phyloP scores from a whole-genome alignment of 345 rosid species.

The Citrus sp. region DNA sequence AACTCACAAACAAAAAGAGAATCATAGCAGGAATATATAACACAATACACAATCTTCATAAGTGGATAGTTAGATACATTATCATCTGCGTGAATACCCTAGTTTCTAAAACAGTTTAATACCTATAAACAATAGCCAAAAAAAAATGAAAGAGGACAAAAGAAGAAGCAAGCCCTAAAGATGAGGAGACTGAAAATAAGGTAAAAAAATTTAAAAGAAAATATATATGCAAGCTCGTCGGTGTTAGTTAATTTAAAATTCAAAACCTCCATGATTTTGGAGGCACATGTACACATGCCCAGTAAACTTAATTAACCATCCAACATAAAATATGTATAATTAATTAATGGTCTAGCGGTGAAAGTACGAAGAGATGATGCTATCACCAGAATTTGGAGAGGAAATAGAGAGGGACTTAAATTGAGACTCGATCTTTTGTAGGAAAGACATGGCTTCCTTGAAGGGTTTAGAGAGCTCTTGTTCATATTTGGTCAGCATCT shows the following conservation, averaged over 20 bases:
- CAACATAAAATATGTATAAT: neutral
- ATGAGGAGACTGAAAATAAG: constrained; percentile 3
- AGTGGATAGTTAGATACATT: neutral
- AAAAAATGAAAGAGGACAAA: neutral
- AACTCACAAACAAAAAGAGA: constrained; percentile 17
- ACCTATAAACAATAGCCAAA: constrained; percentile 2
- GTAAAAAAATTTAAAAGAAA: neutral
- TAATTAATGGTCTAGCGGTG: neutral
- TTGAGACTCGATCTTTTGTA: constrained; percentile 77
- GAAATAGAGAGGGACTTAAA: constrained; percentile 74
- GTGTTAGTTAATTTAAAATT: neutral
- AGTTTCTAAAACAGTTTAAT: constrained; percentile 15
- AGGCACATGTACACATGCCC: constrained; percentile 12
- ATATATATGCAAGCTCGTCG: neutral
- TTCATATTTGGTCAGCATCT: constrained; percentile 94
- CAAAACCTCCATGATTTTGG: constrained; percentile 5
- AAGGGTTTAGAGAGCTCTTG: constrained; percentile 95
- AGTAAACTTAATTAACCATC: neutral
- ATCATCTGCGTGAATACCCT: constrained; percentile 10
- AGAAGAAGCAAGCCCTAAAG: neutral
- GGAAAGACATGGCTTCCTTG: constrained; percentile 90
- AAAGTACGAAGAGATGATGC: constrained; percentile 12
- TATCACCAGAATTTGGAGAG: constrained; percentile 56
- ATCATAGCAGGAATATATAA: constrained; percentile 19
- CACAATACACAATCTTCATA: neutral